Evolutionary conservation across 1,284 basidiomycete genomes (phyloP).

Genomic region (Melampsora abietis-canadensis): DNA sequence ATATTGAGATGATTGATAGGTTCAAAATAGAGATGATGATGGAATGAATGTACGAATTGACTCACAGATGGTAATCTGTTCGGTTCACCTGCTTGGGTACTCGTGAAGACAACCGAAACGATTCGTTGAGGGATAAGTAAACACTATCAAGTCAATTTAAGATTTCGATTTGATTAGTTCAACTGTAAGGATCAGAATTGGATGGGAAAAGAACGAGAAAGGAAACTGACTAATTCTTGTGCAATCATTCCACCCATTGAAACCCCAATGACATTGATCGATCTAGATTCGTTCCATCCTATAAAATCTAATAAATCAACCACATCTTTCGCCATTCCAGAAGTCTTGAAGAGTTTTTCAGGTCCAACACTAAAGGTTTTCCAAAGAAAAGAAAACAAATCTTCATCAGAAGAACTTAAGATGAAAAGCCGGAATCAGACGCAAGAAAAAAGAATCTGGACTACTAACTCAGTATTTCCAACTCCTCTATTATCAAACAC

Average conservation of each 20-base stretch:
- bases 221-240: slow-evolving; percentile 21
- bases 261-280: slow-evolving; percentile 72
- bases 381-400: too few species aligned
- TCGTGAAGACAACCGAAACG: slow-evolving; percentile 64
- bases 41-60: neutral
- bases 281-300: slow-evolving; percentile 62
- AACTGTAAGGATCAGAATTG: too few species aligned
- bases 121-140: slow-evolving; percentile 62
- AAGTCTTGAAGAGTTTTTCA: slow-evolving; percentile 58
- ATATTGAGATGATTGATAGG: neutral
- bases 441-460: neutral
- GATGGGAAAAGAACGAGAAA: too few species aligned
- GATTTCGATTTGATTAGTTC: too few species aligned
- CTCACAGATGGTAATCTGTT: slow-evolving; percentile 14
- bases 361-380: slow-evolving; percentile 22
- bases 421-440: too few species aligned
- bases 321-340: slow-evolving; percentile 73
- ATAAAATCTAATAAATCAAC: slow-evolving; percentile 68
- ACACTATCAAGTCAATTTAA: too few species aligned
- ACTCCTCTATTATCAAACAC: slow-evolving; percentile 87
- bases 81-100: slow-evolving; percentile 64
- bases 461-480: slow-evolving; percentile 66
- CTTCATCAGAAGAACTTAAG: neutral
- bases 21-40: neutral
- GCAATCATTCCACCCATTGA: slow-evolving; percentile 84